A percentile compares a stretch with the other conserved stretches of the same genome.
phyloP scores from a whole-genome alignment of 352 stramenopile species.

The Thraustotheca clavata region DNA sequence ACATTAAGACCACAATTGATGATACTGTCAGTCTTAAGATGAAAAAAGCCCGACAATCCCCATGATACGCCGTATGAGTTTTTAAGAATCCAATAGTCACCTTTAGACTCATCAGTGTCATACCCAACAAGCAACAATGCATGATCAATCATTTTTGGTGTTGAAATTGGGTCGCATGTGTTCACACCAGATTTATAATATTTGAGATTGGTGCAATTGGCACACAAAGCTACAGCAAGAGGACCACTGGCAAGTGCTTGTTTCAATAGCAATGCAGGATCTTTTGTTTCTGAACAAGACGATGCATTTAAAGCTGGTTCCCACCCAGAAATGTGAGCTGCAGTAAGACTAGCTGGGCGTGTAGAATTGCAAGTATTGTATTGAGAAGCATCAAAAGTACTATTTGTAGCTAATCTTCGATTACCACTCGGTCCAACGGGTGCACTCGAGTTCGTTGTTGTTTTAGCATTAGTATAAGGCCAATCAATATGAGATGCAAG shows the following conservation, averaged over 20 bases:
- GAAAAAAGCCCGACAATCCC: slow-evolving; percentile 60
- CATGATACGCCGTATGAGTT: slow-evolving; percentile 72
- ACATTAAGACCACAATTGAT: slow-evolving; percentile 73
- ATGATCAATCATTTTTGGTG: slow-evolving; percentile 56
- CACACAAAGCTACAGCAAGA: slow-evolving; percentile 73
- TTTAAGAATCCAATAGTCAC: slow-evolving; percentile 72
- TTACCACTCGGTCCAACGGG: neutral
- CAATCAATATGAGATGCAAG: slow-evolving; percentile 24
- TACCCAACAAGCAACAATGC: slow-evolving; percentile 70
- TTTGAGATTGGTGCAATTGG: slow-evolving; percentile 55
- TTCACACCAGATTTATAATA: slow-evolving; percentile 75
- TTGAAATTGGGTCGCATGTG: slow-evolving; percentile 25
- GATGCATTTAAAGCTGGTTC: slow-evolving; percentile 49
- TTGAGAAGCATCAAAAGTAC: neutral
- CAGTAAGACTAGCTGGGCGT: slow-evolving; percentile 29
- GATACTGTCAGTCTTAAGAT: slow-evolving; percentile 54
- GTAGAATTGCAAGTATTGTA: slow-evolving; percentile 30
- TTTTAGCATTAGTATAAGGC: slow-evolving; percentile 22
- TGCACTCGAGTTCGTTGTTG: neutral
- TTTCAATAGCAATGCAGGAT: slow-evolving; percentile 53
- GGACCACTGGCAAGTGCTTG: slow-evolving; percentile 56
- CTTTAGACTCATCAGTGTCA: slow-evolving; percentile 20
- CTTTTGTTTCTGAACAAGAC: slow-evolving; percentile 40
- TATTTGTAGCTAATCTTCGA: slow-evolving; percentile 16
- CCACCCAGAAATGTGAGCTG: slow-evolving; percentile 61